These are phyloP conservation scores for Tylopilus balloui DNA, from an alignment of 768 basidiomycete genomes.

Conservation along the genomic window DNA sequence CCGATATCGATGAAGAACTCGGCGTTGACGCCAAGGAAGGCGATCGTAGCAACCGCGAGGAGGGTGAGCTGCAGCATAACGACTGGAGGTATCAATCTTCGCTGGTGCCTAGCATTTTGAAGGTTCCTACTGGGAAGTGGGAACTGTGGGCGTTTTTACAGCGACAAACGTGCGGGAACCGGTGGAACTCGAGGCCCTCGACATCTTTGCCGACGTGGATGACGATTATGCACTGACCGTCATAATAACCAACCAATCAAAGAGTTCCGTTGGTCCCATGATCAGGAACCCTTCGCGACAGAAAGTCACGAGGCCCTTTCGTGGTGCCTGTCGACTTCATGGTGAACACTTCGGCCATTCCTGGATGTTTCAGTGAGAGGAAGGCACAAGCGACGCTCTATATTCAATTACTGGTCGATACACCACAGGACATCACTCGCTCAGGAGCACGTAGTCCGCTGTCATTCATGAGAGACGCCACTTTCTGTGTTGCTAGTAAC, in stretches of 20 bases:
- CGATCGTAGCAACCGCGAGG: background rate
- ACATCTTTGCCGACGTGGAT: background rate
- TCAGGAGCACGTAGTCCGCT: too few relatives aligned
- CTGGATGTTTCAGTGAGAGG: too few relatives aligned
- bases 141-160: background rate
- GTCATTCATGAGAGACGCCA: too few relatives aligned
- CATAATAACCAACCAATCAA: background rate
- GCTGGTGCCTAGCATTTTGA: background rate
- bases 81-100: background rate
- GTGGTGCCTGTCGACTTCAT: background rate
- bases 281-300: background rate
- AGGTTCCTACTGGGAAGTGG: background rate
- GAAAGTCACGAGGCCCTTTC: too few relatives aligned
- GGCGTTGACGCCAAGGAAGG: constrained; percentile 10
- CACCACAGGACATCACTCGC: too few relatives aligned
- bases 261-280: too few relatives aligned
- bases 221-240: too few relatives aligned
- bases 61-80: constrained; percentile 10
- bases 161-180: constrained; percentile 3
- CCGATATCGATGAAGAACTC: constrained; percentile 14
- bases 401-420: too few relatives aligned
- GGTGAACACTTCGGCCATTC: too few relatives aligned
- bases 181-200: background rate
- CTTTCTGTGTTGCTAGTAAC: too few relatives aligned
- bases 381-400: too few relatives aligned